phyloP scores from a whole-genome alignment of 345 rosid species.

The Moricandia arvensis region DNA sequence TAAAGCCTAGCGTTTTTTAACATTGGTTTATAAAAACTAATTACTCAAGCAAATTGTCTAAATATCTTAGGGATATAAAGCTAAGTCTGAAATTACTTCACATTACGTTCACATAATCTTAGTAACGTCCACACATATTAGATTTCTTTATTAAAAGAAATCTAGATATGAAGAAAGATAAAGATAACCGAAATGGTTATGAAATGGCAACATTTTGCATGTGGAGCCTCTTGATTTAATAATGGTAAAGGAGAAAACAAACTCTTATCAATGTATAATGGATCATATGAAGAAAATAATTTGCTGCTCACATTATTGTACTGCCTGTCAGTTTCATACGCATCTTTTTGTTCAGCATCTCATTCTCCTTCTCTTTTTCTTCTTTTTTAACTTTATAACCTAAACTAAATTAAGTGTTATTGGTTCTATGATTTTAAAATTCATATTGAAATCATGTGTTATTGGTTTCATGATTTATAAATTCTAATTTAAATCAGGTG shows the following conservation, averaged over 20 bases:
- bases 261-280: background rate
- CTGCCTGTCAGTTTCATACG: conserved; percentile 22
- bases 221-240: background rate
- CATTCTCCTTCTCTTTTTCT: conserved; percentile 5
- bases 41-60: background rate
- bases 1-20: no score
- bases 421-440: no score
- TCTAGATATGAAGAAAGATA: background rate
- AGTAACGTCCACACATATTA: background rate
- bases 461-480: no score
- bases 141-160: background rate
- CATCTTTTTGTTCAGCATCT: conserved; percentile 26
- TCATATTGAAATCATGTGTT: no score
- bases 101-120: background rate
- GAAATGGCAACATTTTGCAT: background rate
- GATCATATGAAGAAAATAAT: background rate
- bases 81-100: background rate
- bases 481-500: no score
- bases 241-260: background rate
- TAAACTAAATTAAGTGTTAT: no score
- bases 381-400: background rate
- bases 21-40: background rate
- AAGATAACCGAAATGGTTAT: background rate
- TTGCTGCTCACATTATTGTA: conserved; percentile 29
- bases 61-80: background rate